A percentile compares a stretch with the other conserved stretches of the same genome.
Evolutionary conservation across 805 yeast species (phyloP).

Genomic region (Geotrichum ghanense): DNA sequence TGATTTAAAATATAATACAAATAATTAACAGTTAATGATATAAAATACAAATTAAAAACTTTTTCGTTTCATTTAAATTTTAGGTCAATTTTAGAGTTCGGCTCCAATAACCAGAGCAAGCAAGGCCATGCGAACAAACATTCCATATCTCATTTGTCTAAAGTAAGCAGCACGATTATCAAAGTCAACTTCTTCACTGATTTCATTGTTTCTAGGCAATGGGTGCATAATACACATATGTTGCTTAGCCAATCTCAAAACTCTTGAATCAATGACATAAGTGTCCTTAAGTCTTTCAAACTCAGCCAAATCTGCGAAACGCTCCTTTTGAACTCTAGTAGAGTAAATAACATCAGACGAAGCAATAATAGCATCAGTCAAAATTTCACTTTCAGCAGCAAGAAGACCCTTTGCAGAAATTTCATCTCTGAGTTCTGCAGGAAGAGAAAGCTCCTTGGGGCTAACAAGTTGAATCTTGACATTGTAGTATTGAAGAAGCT

Average conservation of each 20-base stretch:
- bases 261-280: conserved; percentile 85
- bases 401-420: conserved; percentile 58
- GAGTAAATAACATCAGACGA: conserved; percentile 93
- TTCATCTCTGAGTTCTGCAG: conserved; percentile 58
- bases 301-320: conserved; percentile 66
- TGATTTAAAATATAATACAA: no score
- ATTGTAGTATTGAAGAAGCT: conserved; percentile 81
- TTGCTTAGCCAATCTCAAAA: conserved; percentile 84
- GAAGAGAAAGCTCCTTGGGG: conserved; percentile 80
- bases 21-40: no score
- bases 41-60: no score
- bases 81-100: conserved; percentile 44
- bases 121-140: conserved; percentile 97
- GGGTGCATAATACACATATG: conserved; percentile 99
- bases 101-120: conserved; percentile 97
- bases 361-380: conserved; percentile 77
- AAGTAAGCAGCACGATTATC: conserved; percentile 99
- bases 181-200: conserved; percentile 95
- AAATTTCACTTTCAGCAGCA: conserved; percentile 57
- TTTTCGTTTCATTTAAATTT: no score
- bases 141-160: conserved; percentile 98
- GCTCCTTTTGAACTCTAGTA: conserved; percentile 96
- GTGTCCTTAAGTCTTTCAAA: conserved; percentile 84
- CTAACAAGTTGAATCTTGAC: conserved; percentile 87
- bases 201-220: conserved; percentile 92